Base-by-base conservation (phyloP, 208 protist genomes). In the Wallacemonas sp. region DNA sequence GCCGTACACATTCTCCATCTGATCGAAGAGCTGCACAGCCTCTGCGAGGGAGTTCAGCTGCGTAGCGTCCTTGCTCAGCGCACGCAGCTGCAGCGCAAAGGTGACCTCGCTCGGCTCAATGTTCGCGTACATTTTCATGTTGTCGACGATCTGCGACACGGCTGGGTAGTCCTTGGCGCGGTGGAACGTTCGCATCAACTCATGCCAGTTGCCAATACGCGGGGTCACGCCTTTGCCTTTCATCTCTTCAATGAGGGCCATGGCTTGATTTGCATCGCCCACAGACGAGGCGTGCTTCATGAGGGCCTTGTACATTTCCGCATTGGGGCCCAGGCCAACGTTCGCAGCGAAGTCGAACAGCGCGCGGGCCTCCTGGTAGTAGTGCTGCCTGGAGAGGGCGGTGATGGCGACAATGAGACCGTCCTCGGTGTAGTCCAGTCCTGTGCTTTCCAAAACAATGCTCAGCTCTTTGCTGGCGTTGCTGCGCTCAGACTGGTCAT, bases 41-140 rank as follows among this genome's bases (percentile, higher is more conserved):
- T 94, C 84, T 10, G 87, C 81, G 12, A 94, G 57, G 12, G 86
- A 88, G 61, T 92, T 91, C 39, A 87, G 65, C 62, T 93, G 81
- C 22, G 82, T 84, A 8, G 69, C 70, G 57, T 94, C 91, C 48
- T 91, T 93, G 36, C 74, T 61, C 39, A 94, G 44, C 22, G 89
- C 86, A 22, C 89, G 84, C 36, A 97, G 69, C 62, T 94, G 88
- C 29, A 93, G 52, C 10, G 80, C 81, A 72, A 94, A 94, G 5
- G 89, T 94, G 11, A 92, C 79, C 57, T 97, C 91, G 57, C 92
- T 97, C 7, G 91, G 91, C 76, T 97, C 91, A 54, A 97, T 91
- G 57, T 97, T 97, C 29, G 87, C 91, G 71, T 92, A 94, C 84
- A 93, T 92, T 62, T 94, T 97, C 91, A 97, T 97, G 70, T 96